These are phyloP conservation scores for Licmophora abbreviata DNA, from an alignment of 108 stramenopile genomes.

Conservation along the genomic window DNA sequence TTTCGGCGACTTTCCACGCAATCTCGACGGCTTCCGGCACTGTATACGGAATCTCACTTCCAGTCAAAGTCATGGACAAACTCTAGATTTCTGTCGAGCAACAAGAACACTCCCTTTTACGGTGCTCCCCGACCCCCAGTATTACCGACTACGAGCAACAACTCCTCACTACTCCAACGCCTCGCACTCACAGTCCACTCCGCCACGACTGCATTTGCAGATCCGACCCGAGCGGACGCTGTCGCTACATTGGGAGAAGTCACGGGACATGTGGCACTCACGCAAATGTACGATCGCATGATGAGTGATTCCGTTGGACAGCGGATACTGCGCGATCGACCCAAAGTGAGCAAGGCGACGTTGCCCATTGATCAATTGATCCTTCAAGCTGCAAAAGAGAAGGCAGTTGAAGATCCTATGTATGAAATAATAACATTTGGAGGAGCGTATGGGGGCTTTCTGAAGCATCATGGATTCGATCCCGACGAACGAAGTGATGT, in stretches of 20 bases:
- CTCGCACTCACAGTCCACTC: conserved; percentile 59
- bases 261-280: conserved; percentile 71
- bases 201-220: conserved; percentile 69
- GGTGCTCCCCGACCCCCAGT: conserved; percentile 5
- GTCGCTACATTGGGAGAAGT: conserved; percentile 93
- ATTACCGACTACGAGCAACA: neutral
- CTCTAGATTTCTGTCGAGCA: no score
- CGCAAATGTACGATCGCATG: conserved; percentile 55
- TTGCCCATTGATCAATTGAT: conserved; percentile 27
- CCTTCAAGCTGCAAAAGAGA: conserved; percentile 10
- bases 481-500: conserved; percentile 76
- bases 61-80: no score
- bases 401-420: neutral
- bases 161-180: conserved; percentile 28
- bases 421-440: conserved; percentile 76
- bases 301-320: conserved; percentile 32
- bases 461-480: conserved; percentile 78
- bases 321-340: conserved; percentile 56
- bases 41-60: no score
- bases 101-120: conserved; percentile 7
- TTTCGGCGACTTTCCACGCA: no score
- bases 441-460: conserved; percentile 76
- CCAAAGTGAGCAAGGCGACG: conserved; percentile 54
- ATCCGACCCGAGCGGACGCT: conserved; percentile 88
- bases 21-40: no score